Base-by-base conservation (phyloP, 1,284 basidiomycete species). In the Malassezia caprae region DNA sequence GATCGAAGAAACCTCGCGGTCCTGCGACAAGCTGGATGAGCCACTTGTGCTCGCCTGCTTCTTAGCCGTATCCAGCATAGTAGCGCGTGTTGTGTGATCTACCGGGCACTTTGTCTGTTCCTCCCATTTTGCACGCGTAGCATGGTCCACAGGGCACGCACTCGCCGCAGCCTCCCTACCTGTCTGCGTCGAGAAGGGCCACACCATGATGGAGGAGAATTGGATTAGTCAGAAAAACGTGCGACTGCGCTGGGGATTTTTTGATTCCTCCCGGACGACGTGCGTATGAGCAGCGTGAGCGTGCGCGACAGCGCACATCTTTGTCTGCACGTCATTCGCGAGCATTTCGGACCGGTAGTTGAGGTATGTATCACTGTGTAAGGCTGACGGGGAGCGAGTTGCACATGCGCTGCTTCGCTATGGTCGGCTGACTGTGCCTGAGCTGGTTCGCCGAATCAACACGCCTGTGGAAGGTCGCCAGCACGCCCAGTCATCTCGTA, bases 1-100 rank as follows among this genome's bases (percentile, higher is more conserved):
- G 72, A 96, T 96, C 13, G 88, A 87, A 5, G 91, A 96, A 26
- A 83, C 80, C 69, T 88, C 86, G 58, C 91, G 83, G 10, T 86
- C 80, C 8, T 77, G 79, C 15, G 58, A 86, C 78, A 51, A 77
- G 58, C 17, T 12, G 11, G 41, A 27, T 10, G 21, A 11, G 41
- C 35, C 10, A 3, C 17, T 12, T 15, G 46, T 39, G 67, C 46
- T 67, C 46, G 37, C 51, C 59, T 46, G 61, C 52, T 56, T 50
- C 35, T 48, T 32, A 12, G 49, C 40, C 30, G 32, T 23, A n/a
- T 72, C 77, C 76, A 80, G 49, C 73, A 71, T 56, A 64, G 64
- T 48, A 71, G 72, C 26, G 70, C 56, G 74, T 35, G 63, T 73
- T 56, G 76, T 66, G 56, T 84, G 81, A 73, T 85, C 82, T 0